These are phyloP conservation scores for Tricholoma bakamatsutake DNA, from an alignment of 768 basidiomycete genomes.

Conservation along the genomic window DNA sequence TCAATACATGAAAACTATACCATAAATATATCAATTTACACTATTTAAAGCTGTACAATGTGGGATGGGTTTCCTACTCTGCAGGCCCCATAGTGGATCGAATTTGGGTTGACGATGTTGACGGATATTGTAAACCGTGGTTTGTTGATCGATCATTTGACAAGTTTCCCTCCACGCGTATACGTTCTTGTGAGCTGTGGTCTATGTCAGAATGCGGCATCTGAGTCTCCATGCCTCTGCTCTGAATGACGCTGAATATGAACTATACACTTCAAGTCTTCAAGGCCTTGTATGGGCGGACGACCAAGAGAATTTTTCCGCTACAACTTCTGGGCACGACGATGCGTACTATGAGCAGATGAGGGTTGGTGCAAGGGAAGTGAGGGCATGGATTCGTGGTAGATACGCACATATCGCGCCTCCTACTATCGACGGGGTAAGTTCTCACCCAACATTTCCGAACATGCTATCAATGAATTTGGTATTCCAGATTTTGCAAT, in stretches of 20 bases:
- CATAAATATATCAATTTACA: no score
- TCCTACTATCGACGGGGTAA: constrained; percentile 52
- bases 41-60: no score
- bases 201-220: constrained; percentile 39
- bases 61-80: no score
- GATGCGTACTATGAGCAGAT: constrained; percentile 52
- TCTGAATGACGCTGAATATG: constrained; percentile 68
- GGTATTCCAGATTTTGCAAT: constrained; percentile 48
- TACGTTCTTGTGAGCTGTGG: no score
- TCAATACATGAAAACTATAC: no score
- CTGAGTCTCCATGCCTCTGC: constrained; percentile 70
- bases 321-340: constrained; percentile 15
- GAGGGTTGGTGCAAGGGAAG: constrained; percentile 56
- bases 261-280: constrained; percentile 57
- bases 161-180: no score
- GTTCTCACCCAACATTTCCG: not conserved
- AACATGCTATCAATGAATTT: not conserved
- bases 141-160: no score
- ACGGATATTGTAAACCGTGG: no score
- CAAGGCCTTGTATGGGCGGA: constrained; percentile 40
- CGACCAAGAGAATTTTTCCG: constrained; percentile 12
- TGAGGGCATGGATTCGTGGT: constrained; percentile 70
- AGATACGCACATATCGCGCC: constrained; percentile 52
- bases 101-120: no score
- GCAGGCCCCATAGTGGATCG: no score